Conservation (phyloP, 2,329 filamentous ascomycete genomes). For the Verticillium klebahnii region DNA sequence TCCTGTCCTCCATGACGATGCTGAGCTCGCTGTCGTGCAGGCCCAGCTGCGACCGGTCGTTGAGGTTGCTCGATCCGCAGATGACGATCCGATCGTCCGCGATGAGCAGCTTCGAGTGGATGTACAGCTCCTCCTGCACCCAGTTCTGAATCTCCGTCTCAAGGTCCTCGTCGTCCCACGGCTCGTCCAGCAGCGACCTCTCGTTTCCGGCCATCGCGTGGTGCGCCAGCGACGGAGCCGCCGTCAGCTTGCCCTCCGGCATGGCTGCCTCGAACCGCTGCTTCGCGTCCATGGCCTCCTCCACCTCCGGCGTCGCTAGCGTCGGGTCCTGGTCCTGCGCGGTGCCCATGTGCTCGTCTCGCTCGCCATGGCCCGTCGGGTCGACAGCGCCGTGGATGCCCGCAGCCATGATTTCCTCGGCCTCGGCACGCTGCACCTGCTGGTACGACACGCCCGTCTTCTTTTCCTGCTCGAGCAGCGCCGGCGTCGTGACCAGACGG, state of each 20-base stretch:
- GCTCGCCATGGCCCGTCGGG: slow-evolving; percentile 24
- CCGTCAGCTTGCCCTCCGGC: slow-evolving; percentile 31
- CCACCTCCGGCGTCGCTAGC: slow-evolving; percentile 21
- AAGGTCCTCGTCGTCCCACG: slow-evolving; percentile 67
- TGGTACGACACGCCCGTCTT: slow-evolving; percentile 79
- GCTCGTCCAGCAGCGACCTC: slow-evolving; percentile 59
- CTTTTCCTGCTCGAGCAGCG: slow-evolving; percentile 70
- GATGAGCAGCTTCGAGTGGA: slow-evolving; percentile 88
- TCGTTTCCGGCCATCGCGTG: slow-evolving; percentile 69
- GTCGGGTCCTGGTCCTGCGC: slow-evolving; percentile 24
- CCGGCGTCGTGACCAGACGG: slow-evolving; percentile 77
- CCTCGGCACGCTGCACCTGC: slow-evolving; percentile 81
- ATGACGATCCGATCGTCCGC: slow-evolving; percentile 82
- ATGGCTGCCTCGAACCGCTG: slow-evolving; percentile 46
- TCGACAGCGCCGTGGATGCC: slow-evolving; percentile 60
- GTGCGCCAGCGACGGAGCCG: slow-evolving; percentile 55
- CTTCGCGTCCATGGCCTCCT: slow-evolving; percentile 41
- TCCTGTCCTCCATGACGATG: slow-evolving; percentile 83
- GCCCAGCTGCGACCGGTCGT: slow-evolving; percentile 84
- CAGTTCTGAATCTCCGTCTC: slow-evolving; percentile 81
- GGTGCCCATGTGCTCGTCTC: slow-evolving; percentile 44
- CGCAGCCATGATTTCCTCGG: slow-evolving; percentile 79
- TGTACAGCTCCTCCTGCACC: slow-evolving; percentile 93
- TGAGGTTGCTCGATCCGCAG: slow-evolving; percentile 85
- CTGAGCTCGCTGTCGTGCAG: slow-evolving; percentile 88